A percentile compares a stretch with the other conserved stretches of the same genome.
Conservation (phyloP, 257 asterid genomes). For the Scutellaria baicalensis region DNA sequence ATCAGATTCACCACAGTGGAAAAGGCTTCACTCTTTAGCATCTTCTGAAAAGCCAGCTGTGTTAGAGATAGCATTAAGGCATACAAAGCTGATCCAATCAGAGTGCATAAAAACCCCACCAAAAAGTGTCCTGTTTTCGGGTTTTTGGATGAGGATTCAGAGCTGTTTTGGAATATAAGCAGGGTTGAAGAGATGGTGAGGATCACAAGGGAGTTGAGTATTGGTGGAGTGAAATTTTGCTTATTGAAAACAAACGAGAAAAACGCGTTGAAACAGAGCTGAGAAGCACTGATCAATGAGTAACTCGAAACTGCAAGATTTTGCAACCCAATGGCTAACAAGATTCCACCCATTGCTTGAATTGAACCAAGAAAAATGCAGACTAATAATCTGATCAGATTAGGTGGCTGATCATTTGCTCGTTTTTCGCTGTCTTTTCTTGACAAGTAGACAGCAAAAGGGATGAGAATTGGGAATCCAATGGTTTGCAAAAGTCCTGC, state of each 20-base stretch:
- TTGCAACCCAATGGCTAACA: constrained; percentile 41
- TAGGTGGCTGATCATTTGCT: constrained; percentile 8
- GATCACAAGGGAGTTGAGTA: constrained; percentile 42
- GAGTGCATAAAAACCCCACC: constrained; percentile 29
- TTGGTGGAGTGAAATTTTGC: constrained; percentile 33
- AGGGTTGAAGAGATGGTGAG: constrained; percentile 38
- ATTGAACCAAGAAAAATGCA: constrained; percentile 34
- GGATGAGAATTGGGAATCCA: constrained; percentile 55
- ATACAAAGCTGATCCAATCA: constrained; percentile 25
- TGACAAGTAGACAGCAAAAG: constrained; percentile 24
- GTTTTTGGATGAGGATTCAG: not conserved
- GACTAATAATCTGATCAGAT: not conserved
- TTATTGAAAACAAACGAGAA: constrained; percentile 42
- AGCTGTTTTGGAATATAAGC: constrained; percentile 14
- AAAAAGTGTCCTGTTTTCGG: not conserved
- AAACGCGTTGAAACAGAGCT: constrained; percentile 49
- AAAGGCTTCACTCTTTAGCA: constrained; percentile 20
- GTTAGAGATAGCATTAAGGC: constrained; percentile 31
- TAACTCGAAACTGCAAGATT: constrained; percentile 49
- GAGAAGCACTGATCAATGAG: constrained; percentile 44
- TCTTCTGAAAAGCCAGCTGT: constrained; percentile 19
- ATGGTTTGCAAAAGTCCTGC: constrained; percentile 37
- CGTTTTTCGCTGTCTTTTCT: not conserved
- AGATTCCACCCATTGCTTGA: constrained; percentile 19
- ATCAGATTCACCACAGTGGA: constrained; percentile 17